Evolutionary conservation across 2,329 filamentous ascomycete species (phyloP), one percentile per base, ranked within the genome.

Genomic region (Triangularia setosa): DNA sequence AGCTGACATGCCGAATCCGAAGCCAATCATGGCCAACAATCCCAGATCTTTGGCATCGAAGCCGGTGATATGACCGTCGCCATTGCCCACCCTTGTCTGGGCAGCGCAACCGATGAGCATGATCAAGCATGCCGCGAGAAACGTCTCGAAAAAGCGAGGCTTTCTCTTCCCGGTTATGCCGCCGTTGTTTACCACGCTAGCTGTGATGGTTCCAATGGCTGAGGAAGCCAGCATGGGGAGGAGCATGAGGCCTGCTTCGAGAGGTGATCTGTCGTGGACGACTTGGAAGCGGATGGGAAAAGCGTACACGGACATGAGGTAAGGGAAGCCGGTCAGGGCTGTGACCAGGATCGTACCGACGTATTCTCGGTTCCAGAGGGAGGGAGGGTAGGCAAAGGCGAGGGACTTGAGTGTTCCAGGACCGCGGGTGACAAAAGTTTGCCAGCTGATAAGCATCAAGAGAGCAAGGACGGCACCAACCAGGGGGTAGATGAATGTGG

Each of bases 221-320:
- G 79, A 77, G 1, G 76, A 75, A n/a, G 75, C 81, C 11, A 85
- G 73, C 80, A 85, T 82, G 0, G 83, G 83, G 25, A 85, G 74
- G 59, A 86, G 71, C 79, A 84, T 79, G 25, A 84, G 70, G 11
- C 83, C 83, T 0, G 82, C 78, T 14, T 79, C 67, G 3, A 85
- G 73, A 2, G 81, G 68, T 33, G 73, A 77, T 70, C 81, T 80
- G 4, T 73, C 76, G 57, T 83, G 80, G 28, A 85, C 82, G 1
- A 84, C 73, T 67, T 85, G 81, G 55, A 83, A 75, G 12, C 80
- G 76, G 11, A 83, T 72, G 0, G 83, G 83, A 18, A 85, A 80
- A 1, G 78, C 75, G 64, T 81, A 86, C 18, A 84, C 71, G 21
- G 80, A 72, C 27, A 83, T 71, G 8, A 84, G 73, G 64, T 82